These are phyloP conservation scores for Crithidia fasciculata DNA, from an alignment of 208 protist species.

Conservation along the genomic window DNA sequence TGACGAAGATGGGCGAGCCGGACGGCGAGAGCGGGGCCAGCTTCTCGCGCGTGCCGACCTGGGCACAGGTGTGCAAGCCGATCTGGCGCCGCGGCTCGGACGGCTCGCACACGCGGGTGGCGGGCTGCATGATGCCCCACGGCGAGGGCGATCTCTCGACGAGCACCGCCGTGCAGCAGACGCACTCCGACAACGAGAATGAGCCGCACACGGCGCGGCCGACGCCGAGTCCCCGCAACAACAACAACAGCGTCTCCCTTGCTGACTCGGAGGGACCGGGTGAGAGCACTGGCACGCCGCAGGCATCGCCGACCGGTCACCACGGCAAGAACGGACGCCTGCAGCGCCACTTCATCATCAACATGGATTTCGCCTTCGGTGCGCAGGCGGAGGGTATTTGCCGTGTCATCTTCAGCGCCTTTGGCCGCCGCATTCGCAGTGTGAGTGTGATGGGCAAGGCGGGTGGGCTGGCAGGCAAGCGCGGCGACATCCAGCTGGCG, in stretches of 20 bases:
- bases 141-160: slow-evolving; percentile 7
- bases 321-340: slow-evolving; percentile 34
- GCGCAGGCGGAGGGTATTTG: slow-evolving; percentile 89
- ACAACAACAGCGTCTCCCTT: background rate
- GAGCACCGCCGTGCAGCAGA: background rate
- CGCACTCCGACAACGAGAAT: background rate
- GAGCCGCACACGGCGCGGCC: background rate
- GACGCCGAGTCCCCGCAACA: background rate
- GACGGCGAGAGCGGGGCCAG: slow-evolving; percentile 19
- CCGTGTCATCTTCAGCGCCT: slow-evolving; percentile 78
- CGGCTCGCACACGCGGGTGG: background rate
- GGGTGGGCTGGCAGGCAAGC: slow-evolving; percentile 82
- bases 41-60: slow-evolving; percentile 13
- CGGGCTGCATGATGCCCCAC: slow-evolving; percentile 25
- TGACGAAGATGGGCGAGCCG: background rate
- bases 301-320: slow-evolving; percentile 4
- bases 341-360: slow-evolving; percentile 84
- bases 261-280: no score
- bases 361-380: slow-evolving; percentile 93
- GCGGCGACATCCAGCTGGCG: slow-evolving; percentile 89
- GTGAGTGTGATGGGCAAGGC: slow-evolving; percentile 92
- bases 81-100: slow-evolving; percentile 26
- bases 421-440: slow-evolving; percentile 81
- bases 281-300: background rate
- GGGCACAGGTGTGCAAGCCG: slow-evolving; percentile 44